Percentiles rank a stretch among this genome's conserved stretches.
Evolutionary conservation across 352 stramenopile genomes (phyloP).

Genomic region (Phytopythium helicoides): DNA sequence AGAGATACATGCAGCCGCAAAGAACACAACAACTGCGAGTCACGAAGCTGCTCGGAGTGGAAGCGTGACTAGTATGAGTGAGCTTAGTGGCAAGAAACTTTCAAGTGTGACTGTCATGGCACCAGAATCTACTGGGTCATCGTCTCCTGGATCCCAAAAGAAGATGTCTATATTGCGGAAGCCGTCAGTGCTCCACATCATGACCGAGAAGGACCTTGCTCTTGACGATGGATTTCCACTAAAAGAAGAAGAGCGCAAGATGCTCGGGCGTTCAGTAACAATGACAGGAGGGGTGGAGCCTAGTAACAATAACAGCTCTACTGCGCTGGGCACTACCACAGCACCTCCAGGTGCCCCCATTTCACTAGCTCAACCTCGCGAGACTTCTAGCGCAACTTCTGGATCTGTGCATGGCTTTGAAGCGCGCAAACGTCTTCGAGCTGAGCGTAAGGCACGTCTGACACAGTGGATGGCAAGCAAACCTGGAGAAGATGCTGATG

Average conservation of each 20-base stretch:
- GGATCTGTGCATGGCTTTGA: conserved; percentile 74
- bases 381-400: conserved; percentile 7
- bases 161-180: conserved; percentile 48
- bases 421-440: conserved; percentile 72
- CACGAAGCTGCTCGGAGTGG: neutral
- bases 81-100: neutral
- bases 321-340: neutral
- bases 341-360: conserved; percentile 16
- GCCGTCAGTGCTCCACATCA: conserved; percentile 66
- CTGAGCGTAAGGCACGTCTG: conserved; percentile 64
- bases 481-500: conserved; percentile 88
- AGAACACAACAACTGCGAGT: conserved; percentile 10
- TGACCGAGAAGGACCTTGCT: conserved; percentile 42
- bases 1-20: conserved; percentile 53
- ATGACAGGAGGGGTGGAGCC: neutral
- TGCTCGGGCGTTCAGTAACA: conserved; percentile 1
- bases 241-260: conserved; percentile 53
- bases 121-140: no score
- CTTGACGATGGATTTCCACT: conserved; percentile 52
- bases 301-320: neutral
- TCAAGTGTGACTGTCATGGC: neutral
- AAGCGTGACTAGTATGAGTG: neutral
- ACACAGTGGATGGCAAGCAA: conserved; percentile 65
- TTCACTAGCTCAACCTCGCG: conserved; percentile 1
- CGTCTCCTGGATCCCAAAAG: neutral